phyloP scores from a whole-genome alignment of 1,139 yeast species.

The Geotrichum siamense region DNA sequence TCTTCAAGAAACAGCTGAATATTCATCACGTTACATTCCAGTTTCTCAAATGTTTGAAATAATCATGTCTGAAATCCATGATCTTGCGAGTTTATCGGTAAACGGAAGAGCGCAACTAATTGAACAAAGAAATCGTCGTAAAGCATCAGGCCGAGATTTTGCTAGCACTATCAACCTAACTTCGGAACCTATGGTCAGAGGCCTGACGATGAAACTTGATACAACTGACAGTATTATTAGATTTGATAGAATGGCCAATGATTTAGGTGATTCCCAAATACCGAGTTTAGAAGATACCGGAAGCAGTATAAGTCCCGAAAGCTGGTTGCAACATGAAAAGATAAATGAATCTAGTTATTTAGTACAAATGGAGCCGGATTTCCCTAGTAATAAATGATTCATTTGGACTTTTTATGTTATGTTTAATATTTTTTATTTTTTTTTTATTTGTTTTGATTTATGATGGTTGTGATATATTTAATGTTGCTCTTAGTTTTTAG shows the following conservation, averaged over 20 bases:
- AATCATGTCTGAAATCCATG: constrained; percentile 4
- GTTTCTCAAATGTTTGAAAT: background rate
- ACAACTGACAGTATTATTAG: constrained; percentile 7
- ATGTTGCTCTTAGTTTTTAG: no score
- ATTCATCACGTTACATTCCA: background rate
- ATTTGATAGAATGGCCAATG: constrained; percentile 2
- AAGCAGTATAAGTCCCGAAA: background rate
- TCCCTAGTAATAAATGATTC: background rate
- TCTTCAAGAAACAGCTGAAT: background rate
- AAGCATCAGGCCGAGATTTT: background rate
- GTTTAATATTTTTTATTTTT: no score
- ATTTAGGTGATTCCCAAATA: no score
- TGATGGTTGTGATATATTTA: no score
- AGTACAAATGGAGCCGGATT: background rate
- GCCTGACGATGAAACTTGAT: constrained; percentile 12
- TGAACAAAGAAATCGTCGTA: constrained; percentile 1
- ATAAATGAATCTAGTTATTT: constrained; percentile 1
- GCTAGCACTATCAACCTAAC: constrained; percentile 1
- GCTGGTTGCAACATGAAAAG: background rate
- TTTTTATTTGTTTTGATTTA: no score
- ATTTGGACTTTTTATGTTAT: no score
- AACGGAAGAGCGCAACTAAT: constrained; percentile 3
- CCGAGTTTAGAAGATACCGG: background rate
- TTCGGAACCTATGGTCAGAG: constrained; percentile 4
- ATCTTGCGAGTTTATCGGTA: constrained; percentile 8